These are phyloP conservation scores for Penicillium cinerascens DNA, from an alignment of 495 filamentous ascomycete species.

Conservation along the genomic window DNA sequence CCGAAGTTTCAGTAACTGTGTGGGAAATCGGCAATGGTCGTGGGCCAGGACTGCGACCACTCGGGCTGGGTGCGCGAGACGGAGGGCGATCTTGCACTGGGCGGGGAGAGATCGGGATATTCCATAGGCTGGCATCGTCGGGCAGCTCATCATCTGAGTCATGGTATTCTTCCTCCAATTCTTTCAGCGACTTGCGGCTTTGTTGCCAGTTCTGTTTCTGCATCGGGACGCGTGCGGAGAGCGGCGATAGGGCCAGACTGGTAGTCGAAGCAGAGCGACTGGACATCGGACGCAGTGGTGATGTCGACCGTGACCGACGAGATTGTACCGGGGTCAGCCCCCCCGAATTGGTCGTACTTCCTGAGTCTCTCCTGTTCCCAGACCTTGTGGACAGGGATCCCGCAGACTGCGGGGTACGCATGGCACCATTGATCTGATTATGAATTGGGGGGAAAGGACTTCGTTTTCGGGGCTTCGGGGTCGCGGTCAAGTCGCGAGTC, in stretches of 20 bases:
- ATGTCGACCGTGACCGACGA: slow-evolving; percentile 41
- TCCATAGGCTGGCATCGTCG: slow-evolving; percentile 86
- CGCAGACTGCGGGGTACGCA: slow-evolving; percentile 18
- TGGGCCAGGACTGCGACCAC: slow-evolving; percentile 40
- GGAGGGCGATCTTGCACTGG: slow-evolving; percentile 63
- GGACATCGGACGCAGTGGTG: slow-evolving; percentile 34
- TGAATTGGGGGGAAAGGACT: slow-evolving; percentile 32
- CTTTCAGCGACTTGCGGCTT: slow-evolving; percentile 69
- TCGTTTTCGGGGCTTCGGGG: slow-evolving; percentile 45
- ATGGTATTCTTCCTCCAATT: slow-evolving; percentile 83
- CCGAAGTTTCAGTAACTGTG: slow-evolving; percentile 26
- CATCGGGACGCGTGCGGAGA: slow-evolving; percentile 26
- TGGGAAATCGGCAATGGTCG: slow-evolving; percentile 43
- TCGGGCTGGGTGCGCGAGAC: slow-evolving; percentile 51
- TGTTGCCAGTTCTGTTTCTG: slow-evolving; percentile 64
- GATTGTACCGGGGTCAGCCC: slow-evolving; percentile 24
- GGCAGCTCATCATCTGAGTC: slow-evolving; percentile 91
- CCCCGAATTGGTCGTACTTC: slow-evolving; percentile 19
- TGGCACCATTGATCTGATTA: slow-evolving; percentile 27
- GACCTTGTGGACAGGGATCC: slow-evolving; percentile 21
- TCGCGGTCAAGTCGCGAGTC: slow-evolving; percentile 40
- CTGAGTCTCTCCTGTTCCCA: slow-evolving; percentile 24
- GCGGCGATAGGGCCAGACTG: slow-evolving; percentile 39
- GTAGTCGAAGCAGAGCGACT: slow-evolving; percentile 31
- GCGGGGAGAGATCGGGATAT: slow-evolving; percentile 90